Conservation (phyloP, 2,329 filamentous ascomycete genomes). For the Venturia pyrina region DNA sequence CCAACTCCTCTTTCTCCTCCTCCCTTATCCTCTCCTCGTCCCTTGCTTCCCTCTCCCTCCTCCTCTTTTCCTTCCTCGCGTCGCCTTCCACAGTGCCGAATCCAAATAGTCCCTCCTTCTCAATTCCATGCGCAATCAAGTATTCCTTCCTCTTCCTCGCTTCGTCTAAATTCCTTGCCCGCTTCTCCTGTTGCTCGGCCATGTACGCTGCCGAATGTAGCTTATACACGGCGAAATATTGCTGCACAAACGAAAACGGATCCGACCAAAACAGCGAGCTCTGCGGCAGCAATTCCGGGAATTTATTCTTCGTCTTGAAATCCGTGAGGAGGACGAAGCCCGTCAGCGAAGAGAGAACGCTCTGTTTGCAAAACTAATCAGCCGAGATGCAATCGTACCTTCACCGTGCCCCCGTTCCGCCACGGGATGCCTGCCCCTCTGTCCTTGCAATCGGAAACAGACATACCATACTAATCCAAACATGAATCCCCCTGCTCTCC, state of each 20-base stretch:
- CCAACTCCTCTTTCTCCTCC: too few relatives aligned
- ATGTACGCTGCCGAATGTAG: constrained; percentile 67
- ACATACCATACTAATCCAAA: constrained; percentile 73
- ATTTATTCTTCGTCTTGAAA: constrained; percentile 71
- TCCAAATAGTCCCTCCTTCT: constrained; percentile 43
- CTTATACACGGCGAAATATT: constrained; percentile 61
- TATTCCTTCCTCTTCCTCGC: constrained; percentile 78
- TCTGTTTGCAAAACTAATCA: constrained; percentile 29
- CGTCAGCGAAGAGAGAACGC: constrained; percentile 60
- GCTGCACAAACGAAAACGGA: constrained; percentile 56
- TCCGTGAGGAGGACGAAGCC: constrained; percentile 65
- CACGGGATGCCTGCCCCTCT: background rate
- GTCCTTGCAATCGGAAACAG: background rate
- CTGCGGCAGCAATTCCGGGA: constrained; percentile 61
- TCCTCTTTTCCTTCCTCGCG: constrained; percentile 14
- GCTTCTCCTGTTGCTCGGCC: constrained; percentile 57
- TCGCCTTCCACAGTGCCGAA: constrained; percentile 37
- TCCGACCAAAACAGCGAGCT: constrained; percentile 57
- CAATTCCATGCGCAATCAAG: constrained; percentile 74
- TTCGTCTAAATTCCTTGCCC: constrained; percentile 69
- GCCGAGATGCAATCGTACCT: background rate
- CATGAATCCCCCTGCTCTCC: constrained; percentile 64
- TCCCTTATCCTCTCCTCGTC: background rate
- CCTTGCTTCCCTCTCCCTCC: constrained; percentile 18
- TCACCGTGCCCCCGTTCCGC: background rate